These are phyloP conservation scores for Hymenoscyphus fructigenus DNA, from an alignment of 2,329 filamentous ascomycete species.

Conservation along the genomic window DNA sequence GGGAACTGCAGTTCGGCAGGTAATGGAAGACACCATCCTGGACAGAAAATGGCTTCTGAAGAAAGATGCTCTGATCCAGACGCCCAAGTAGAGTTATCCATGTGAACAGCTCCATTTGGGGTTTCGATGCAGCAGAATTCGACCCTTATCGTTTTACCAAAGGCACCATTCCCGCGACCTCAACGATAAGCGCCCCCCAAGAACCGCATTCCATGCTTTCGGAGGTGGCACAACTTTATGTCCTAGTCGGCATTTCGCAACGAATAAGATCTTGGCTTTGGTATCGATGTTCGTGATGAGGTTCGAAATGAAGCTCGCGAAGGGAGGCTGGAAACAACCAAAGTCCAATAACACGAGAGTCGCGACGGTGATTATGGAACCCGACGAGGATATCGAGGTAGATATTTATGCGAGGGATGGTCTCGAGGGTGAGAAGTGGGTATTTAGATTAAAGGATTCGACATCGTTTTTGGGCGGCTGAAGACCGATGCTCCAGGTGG, in stretches of 20 bases:
- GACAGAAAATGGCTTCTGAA: conserved; percentile 38
- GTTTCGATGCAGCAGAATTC: conserved; percentile 34
- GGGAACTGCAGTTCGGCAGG: conserved; percentile 40
- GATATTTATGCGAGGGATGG: neutral
- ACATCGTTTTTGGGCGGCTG: conserved; percentile 2
- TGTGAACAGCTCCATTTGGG: conserved; percentile 37
- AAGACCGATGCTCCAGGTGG: neutral
- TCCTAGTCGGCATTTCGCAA: conserved; percentile 39
- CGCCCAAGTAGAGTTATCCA: conserved; percentile 38
- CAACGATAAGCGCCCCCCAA: conserved; percentile 24
- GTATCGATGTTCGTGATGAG: conserved; percentile 23
- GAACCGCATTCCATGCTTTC: conserved; percentile 29
- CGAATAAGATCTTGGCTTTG: conserved; percentile 38
- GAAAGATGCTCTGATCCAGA: conserved; percentile 38
- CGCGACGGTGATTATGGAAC: neutral
- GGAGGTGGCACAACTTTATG: conserved; percentile 41
- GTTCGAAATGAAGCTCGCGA: conserved; percentile 24
- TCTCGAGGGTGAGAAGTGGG: conserved; percentile 7
- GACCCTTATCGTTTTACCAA: conserved; percentile 38
- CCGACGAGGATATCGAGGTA: conserved; percentile 14
- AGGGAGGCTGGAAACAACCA: conserved; percentile 17
- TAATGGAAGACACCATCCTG: conserved; percentile 39
- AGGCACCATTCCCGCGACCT: conserved; percentile 24
- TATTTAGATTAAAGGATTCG: conserved; percentile 6
- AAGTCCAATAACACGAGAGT: conserved; percentile 5